Base-by-base conservation (phyloP, 495 filamentous ascomycete species). In the Lasiosphaeria ovina region DNA sequence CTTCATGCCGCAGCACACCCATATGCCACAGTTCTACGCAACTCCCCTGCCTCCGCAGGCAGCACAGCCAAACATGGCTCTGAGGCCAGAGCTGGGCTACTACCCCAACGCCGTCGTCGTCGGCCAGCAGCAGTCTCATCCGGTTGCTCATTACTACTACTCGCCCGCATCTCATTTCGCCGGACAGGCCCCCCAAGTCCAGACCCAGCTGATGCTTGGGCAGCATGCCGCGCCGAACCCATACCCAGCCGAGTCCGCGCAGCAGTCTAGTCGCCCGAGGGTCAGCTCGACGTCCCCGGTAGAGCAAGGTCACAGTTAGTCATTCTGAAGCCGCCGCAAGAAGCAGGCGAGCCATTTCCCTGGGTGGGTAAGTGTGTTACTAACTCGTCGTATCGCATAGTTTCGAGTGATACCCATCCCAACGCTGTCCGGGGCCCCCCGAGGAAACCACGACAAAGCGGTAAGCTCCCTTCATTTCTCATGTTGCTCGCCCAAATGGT, bases 371-470 rank as follows among this genome's bases (percentile, higher is more conserved):
- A 24, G 24, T 24, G 44, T 24, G 8, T 31, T 9, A 54, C 24
- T 58, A 54, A 6, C 33, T 56, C 60, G 31, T 60, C 49, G 7
- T 36, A 2, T 10, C 12, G 47, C 7, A 51, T 57, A 81, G 74
- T 54, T 40, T 69, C 71, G 24, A 63, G 62, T 17, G 69, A 69
- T 3, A 52, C 62, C 35, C 71, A 69, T 49, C 75, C 70, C 50
- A 76, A 77, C 40, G 80, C 89, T 35, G 89, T 90, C 51, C 84
- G 92, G 64, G 93, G 92, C n/a, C 92, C 93, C 12, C 91, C 92
- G 11, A 81, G 93, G 65, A 98, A 97, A 66, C 93, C 93, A 33
- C 91, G 90, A 69, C 92, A 97, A 74, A 80, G 73, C 58, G 79
- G 79, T 80, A 64, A 69, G 76, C n/a, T 34, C 12, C 32, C 36